A percentile compares a stretch with the other conserved stretches of the same genome.
These are phyloP conservation scores for Pichia cabralensis DNA, from an alignment of 805 yeast genomes.

Conservation along the genomic window DNA sequence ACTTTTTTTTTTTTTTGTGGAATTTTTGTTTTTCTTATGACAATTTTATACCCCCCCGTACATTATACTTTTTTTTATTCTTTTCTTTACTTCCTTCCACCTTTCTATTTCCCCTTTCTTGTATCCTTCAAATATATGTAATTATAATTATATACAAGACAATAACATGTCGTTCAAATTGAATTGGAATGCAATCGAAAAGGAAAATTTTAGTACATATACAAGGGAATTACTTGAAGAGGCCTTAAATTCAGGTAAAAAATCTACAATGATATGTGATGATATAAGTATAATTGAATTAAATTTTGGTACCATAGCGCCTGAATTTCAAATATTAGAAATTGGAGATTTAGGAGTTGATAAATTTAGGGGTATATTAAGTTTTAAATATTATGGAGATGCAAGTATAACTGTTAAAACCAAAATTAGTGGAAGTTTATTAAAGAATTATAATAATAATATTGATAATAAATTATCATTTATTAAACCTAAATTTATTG, in stretches of 20 bases:
- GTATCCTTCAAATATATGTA: too few relatives aligned
- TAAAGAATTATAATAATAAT: conserved; percentile 47
- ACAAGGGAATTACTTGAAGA: conserved; percentile 57
- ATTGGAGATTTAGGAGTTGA: conserved; percentile 74
- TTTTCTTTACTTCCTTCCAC: too few relatives aligned
- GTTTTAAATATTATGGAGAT: conserved; percentile 65
- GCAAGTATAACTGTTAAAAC: conserved; percentile 68
- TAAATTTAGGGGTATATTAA: conserved; percentile 73
- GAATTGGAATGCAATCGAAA: conserved; percentile 67
- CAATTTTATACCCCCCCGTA: too few relatives aligned
- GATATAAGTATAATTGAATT: conserved; percentile 58
- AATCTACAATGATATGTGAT: conserved; percentile 63
- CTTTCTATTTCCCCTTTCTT: too few relatives aligned
- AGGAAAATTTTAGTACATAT: conserved; percentile 51
- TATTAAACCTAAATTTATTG: conserved; percentile 55
- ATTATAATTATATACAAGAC: neutral
- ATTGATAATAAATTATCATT: conserved; percentile 33
- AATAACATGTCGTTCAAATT: conserved; percentile 64
- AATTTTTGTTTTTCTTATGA: too few relatives aligned
- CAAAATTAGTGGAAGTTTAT: conserved; percentile 75
- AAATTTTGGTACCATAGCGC: conserved; percentile 65
- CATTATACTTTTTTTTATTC: too few relatives aligned
- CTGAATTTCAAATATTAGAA: conserved; percentile 67
- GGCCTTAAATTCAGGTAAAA: conserved; percentile 63
- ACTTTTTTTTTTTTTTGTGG: too few relatives aligned